Evolutionary conservation across 441 rosid genomes (phyloP), one percentile per base, ranked within the genome.

Genomic region (Codiaeum variegatum): DNA sequence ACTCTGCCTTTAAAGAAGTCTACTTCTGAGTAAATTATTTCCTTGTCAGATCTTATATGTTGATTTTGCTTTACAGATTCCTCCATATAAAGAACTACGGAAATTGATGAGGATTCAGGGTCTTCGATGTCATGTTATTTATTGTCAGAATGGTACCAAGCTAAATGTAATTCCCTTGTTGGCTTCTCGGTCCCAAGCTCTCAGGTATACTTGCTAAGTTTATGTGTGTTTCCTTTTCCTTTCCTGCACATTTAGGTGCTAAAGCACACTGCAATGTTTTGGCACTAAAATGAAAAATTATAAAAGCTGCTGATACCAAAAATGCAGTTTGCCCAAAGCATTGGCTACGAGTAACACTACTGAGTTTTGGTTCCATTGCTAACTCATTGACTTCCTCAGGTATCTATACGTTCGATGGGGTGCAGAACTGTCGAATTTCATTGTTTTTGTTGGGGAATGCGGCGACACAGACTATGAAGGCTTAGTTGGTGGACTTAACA

Each of bases 381-480:
- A 26, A 62, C 13, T 23, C 56, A 5, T 21, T 21, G 80, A 77
- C 62, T 69, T 67, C 55, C 73, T 70, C 83, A 92, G 98, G 89
- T 90, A 90, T 66, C 78, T 96, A 12, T 84, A 80, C 49, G 88
- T 91, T 64, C 88, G 97, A n/a, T 91, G 98, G 97, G 98, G 99
- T 0, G 77, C 87, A 19, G 94, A 91, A 61, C 73, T 90, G 82
- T 81, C 91, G 18, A 90, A 89, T 58, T 81, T 90, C 86, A 94
- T 85, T n/a, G 96, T 96, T 52, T 91, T 96, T 60, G 90, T 85
- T 1, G 97, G 98, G 0, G 99, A 96, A 76, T 83, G 84, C 47
- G 98, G 97, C 6, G 98, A 96, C 75, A 90, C 97, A 0, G 98
- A 93, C 68, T 96, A 93, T 68, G 98, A 96, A 81, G 95, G 89